These are phyloP conservation scores for Mycosphaerelloides madeirae DNA, from an alignment of 2,329 filamentous ascomycete genomes.

Conservation along the genomic window DNA sequence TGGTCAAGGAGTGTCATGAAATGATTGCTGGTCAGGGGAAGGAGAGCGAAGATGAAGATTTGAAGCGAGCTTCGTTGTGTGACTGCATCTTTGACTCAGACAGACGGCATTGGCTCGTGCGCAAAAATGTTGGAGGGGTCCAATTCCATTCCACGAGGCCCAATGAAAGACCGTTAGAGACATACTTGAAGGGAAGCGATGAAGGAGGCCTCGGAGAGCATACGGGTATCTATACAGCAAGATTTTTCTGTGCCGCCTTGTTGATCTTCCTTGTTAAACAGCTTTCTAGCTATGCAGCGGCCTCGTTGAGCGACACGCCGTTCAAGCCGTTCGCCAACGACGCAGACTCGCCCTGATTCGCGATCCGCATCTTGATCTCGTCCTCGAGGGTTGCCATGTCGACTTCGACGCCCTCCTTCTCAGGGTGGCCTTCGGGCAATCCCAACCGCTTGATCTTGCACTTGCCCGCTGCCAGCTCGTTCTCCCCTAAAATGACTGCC, in stretches of 20 bases:
- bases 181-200: no score
- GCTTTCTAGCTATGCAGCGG: conserved; percentile 9
- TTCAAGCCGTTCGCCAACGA: conserved; percentile 19
- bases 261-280: conserved; percentile 14
- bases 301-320: conserved; percentile 22
- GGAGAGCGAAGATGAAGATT: no score
- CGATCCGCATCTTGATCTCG: conserved; percentile 56
- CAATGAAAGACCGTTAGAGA: no score
- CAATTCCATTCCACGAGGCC: no score
- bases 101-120: no score
- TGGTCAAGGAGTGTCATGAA: no score
- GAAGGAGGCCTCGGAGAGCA: no score
- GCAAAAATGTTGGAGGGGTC: no score
- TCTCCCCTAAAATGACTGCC: conserved; percentile 83
- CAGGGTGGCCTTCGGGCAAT: conserved; percentile 73
- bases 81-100: no score
- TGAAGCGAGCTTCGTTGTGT: no score
- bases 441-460: conserved; percentile 85
- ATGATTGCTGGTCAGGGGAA: no score
- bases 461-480: conserved; percentile 77
- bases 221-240: conserved; percentile 2
- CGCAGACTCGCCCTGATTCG: conserved; percentile 9
- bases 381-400: conserved; percentile 57
- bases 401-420: conserved; percentile 82
- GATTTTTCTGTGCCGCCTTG: neutral